Evolutionary conservation across 2,329 filamentous ascomycete genomes (phyloP).

Genomic region (Xylariaceae sp.): DNA sequence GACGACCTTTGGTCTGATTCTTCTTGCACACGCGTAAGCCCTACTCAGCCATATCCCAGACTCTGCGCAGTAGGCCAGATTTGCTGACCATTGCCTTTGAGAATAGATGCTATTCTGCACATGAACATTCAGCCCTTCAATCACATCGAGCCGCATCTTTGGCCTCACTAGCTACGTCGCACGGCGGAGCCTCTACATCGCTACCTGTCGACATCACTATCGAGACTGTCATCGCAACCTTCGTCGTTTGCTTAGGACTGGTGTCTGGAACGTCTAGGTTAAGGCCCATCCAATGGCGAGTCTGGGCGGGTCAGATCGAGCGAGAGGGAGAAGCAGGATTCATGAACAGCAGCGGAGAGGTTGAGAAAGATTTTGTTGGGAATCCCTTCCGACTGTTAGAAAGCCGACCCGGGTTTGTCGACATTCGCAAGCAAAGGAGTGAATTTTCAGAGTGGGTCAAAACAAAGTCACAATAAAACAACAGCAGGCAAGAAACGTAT

Average conservation of each 20-base stretch:
- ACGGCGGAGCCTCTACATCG: slow-evolving; percentile 37
- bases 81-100: slow-evolving; percentile 11
- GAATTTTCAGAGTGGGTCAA: slow-evolving; percentile 76
- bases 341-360: slow-evolving; percentile 54
- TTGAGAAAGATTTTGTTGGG: slow-evolving; percentile 64
- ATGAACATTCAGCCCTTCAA: slow-evolving; percentile 80
- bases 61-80: not conserved
- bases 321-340: slow-evolving; percentile 63
- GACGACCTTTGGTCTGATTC: slow-evolving; percentile 69
- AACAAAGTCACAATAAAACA: slow-evolving; percentile 14
- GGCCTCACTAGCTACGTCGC: slow-evolving; percentile 38
- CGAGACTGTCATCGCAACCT: slow-evolving; percentile 76
- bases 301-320: slow-evolving; percentile 82
- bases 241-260: slow-evolving; percentile 78
- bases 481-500: too few species aligned
- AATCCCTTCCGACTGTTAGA: slow-evolving; percentile 81
- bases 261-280: slow-evolving; percentile 73
- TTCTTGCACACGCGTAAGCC: slow-evolving; percentile 83
- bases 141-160: slow-evolving; percentile 48
- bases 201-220: slow-evolving; percentile 83
- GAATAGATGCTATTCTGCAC: slow-evolving; percentile 86
- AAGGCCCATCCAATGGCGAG: slow-evolving; percentile 78
- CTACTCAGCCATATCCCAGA: not conserved
- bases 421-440: slow-evolving; percentile 75
- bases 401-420: slow-evolving; percentile 77